A percentile compares a stretch with the other conserved stretches of the same genome.
Evolutionary conservation across 2,329 filamentous ascomycete species (phyloP).

Genomic region (Phialophora verrucosa): DNA sequence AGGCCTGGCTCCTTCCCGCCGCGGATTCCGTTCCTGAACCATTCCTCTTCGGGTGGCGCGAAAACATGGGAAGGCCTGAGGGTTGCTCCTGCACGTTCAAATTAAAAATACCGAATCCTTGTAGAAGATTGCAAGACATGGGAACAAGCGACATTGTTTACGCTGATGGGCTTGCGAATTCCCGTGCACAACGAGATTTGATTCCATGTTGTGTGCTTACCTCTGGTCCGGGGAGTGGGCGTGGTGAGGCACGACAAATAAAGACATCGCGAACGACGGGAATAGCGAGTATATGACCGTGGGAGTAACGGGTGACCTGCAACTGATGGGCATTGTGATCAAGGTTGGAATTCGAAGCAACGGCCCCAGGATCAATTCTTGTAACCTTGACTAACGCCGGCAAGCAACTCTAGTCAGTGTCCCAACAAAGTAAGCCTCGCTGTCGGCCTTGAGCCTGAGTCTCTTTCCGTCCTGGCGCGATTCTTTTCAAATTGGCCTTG

Average conservation of each 20-base stretch:
- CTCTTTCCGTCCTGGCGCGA: neutral
- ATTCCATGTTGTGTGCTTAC: neutral
- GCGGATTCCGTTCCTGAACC: neutral
- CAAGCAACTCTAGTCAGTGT: neutral
- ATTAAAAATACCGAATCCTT: slow-evolving; percentile 1
- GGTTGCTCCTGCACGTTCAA: neutral
- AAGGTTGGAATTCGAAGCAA: neutral
- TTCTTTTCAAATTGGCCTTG: neutral
- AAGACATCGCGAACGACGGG: neutral
- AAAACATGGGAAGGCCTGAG: neutral
- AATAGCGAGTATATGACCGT: neutral
- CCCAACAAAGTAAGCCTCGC: neutral
- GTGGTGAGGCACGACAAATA: neutral
- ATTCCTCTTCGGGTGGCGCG: neutral
- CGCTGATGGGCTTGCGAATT: neutral
- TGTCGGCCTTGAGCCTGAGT: neutral
- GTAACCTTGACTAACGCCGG: neutral
- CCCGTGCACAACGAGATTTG: neutral
- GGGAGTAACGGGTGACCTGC: neutral
- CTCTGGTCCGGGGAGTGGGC: neutral
- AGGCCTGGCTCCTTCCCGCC: neutral
- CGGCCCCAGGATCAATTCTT: neutral
- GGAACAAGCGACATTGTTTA: neutral
- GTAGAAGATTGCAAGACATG: neutral
- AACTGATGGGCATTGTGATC: neutral